Base-by-base conservation (phyloP, 805 yeast genomes). In the Kodamaea sagamina region DNA sequence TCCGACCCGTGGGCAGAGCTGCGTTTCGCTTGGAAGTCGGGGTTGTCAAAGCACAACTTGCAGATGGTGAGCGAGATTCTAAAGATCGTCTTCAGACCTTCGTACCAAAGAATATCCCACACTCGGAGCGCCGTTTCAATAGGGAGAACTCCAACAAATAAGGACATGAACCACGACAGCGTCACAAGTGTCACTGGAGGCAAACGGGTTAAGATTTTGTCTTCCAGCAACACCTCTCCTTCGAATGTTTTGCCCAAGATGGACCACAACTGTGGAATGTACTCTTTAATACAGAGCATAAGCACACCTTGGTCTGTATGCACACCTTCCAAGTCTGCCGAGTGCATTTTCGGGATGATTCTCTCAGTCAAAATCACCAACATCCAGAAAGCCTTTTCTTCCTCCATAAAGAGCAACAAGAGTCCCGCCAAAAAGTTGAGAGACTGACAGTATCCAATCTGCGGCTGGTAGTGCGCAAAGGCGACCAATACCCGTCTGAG, bases 91-190 rank as follows among this genome's bases (percentile, higher is more conserved):
- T 87, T 87, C 1, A 96, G 84, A 21, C 89, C 97, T 60, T 92
- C 98, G 58, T 86, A 89, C 72, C 95, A 90, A 39, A 92, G 66
- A 48, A 95, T 87, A 63, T 93, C 99, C 98, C 99, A 92, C 0
- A 93, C 83, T 43, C 98, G 69, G 34, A 93, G 68, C 6, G 89
- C 84, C 0, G 95, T 79, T 57, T 93, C 98, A 16, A 89, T 80
- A 0, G 99, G 99, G 18, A 93, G 64, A 0, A 84, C 81, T 0
- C 96, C 96, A 26, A 93, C 89, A 64, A 86, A 93, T n/a, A 88
- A 78, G 54, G 97, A 86, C 98, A 93, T 92, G 59, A 93, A 93
- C 99, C 99, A 93, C 42, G 96, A 82, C 0, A 97, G 92, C 0
- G 98, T 93, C 52, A 95, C 93, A 36, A 93, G 72, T 1, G 97